A percentile compares a stretch with the other conserved stretches of the same genome.
Conservation (phyloP, 768 basidiomycete species). For the Gautieria morchelliformis region DNA sequence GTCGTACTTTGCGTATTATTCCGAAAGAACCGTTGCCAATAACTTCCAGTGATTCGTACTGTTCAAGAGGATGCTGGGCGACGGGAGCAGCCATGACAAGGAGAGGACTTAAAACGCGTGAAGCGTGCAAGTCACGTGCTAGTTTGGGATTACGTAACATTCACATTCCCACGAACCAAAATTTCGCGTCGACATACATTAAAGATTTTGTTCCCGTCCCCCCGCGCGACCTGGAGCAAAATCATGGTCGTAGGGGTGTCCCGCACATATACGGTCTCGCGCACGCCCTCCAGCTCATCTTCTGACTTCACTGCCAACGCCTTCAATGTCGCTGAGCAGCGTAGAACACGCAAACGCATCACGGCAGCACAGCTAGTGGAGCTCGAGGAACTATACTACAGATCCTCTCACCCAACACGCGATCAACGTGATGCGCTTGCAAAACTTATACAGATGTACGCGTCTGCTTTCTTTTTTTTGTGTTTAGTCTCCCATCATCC, state of each 20-base stretch:
- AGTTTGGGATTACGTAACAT: neutral
- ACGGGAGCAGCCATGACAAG: neutral
- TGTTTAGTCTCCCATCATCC: neutral
- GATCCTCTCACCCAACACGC: slow-evolving; percentile 65
- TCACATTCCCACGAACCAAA: neutral
- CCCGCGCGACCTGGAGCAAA: neutral
- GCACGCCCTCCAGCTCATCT: slow-evolving; percentile 49
- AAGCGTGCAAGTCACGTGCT: slow-evolving; percentile 3
- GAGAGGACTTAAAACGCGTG: neutral
- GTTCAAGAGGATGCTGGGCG: slow-evolving; percentile 39
- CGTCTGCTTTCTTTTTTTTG: slow-evolving; percentile 13
- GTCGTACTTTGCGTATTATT: slow-evolving; percentile 87
- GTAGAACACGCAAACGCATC: slow-evolving; percentile 62
- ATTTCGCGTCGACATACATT: slow-evolving; percentile 2
- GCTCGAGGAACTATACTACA: slow-evolving; percentile 66
- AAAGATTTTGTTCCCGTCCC: neutral
- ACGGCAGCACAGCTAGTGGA: slow-evolving; percentile 57
- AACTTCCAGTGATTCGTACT: slow-evolving; percentile 80
- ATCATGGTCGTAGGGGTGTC: neutral
- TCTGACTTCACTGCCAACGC: slow-evolving; percentile 27
- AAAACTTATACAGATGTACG: slow-evolving; percentile 54
- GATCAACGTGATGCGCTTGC: slow-evolving; percentile 62
- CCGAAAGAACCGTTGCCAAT: slow-evolving; percentile 98
- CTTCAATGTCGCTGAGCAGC: slow-evolving; percentile 26
- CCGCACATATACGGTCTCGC: slow-evolving; percentile 24